Base-by-base conservation (phyloP, 306 rosid species). In the Prunus davidiana region DNA sequence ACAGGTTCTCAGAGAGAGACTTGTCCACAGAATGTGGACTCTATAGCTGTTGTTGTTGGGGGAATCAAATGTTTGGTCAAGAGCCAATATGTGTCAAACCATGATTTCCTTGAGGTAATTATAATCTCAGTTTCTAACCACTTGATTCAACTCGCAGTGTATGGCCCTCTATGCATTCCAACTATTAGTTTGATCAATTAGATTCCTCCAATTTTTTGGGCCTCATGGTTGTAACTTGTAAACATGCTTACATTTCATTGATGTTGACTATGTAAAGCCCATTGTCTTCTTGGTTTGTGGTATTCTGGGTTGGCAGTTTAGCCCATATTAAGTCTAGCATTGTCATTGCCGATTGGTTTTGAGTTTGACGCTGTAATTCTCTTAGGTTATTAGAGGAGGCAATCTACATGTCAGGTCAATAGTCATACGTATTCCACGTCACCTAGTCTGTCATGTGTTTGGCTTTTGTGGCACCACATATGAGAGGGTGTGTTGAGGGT, bases 61-160 rank as follows among this genome's bases (percentile, higher is more conserved):
- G 92, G 92, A 32, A 75, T 88, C 71, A 82, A 84, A 77, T 89
- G 91, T 80, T 76, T 79, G 75, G 91, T 92, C 25, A 87, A 85
- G 79, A 86, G 88, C 79, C 96, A 79, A 56, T 89, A 83, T 62
- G 60, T 95, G 80, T 92, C 97, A 80, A 95, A 95, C 89, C 87
- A 91, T n/a, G 93, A 86, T 71, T 95, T 95, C 84, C 90, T 87
- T 56, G 91, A 95, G 99, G 99, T 95, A 88, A 63, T 63, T 63
- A 76, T 72, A 67, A 57, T 75, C 66, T 64, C 58, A 50, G 63
- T 55, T 68, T 15, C 19, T 20, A 57, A 41, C 11, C 38, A 28
- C 22, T 72, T 2, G 54, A 71, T 55, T 38, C 63, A 71, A 52
- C 25, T 32, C 15, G 14, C 11, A 57, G 30, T 72, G 50, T 8